Conservation (phyloP, 2,329 filamentous ascomycete species). For the Aspergillus jensenii region DNA sequence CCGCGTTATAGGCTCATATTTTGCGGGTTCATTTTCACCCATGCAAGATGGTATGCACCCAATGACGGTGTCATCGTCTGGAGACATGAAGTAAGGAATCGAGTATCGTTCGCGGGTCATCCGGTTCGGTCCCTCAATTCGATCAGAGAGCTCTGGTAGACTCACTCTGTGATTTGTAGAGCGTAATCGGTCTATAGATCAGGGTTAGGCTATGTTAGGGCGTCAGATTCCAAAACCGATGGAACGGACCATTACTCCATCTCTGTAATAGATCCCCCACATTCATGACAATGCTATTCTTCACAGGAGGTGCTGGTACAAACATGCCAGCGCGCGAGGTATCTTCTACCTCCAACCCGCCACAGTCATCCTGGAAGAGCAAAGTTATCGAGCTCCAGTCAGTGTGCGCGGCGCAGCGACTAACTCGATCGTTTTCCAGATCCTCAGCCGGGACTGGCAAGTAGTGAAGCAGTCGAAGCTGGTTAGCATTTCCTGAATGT, state of each 20-base stretch:
- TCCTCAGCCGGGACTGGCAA: conserved; percentile 48
- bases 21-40: conserved; percentile 44
- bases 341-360: conserved; percentile 54
- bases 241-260: conserved; percentile 48
- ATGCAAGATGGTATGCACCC: conserved; percentile 53
- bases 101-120: conserved; percentile 57
- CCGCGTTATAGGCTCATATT: conserved; percentile 52
- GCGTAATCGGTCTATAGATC: conserved; percentile 46
- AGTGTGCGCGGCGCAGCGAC: conserved; percentile 54
- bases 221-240: neutral
- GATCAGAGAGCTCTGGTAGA: conserved; percentile 43
- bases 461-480: conserved; percentile 62
- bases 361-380: conserved; percentile 55
- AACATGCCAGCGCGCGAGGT: conserved; percentile 40
- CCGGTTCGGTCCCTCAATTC: conserved; percentile 37
- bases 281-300: conserved; percentile 49
- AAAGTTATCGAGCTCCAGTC: conserved; percentile 57
- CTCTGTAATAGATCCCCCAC: conserved; percentile 52
- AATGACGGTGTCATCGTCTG: conserved; percentile 52
- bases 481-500: conserved; percentile 59
- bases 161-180: conserved; percentile 57
- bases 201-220: neutral
- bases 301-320: conserved; percentile 40
- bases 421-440: conserved; percentile 44
- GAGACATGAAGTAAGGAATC: conserved; percentile 60